phyloP scores from a whole-genome alignment of 2,329 filamentous ascomycete genomes.

The Curvularia hawaiiensis region DNA sequence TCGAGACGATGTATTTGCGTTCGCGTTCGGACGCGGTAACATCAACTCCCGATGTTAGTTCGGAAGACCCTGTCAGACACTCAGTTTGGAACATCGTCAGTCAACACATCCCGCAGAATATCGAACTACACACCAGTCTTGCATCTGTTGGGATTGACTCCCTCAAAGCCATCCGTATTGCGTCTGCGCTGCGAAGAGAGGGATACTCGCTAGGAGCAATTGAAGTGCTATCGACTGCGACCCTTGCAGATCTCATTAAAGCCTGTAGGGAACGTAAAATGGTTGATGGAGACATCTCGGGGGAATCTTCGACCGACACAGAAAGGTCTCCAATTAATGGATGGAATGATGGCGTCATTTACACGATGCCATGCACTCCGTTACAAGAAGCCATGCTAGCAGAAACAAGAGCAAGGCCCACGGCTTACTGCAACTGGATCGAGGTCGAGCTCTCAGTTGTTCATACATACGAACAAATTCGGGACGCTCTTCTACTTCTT shows the following conservation, averaged over 20 bases:
- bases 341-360: slow-evolving; percentile 23
- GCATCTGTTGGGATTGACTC: slow-evolving; percentile 69
- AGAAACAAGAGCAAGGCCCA: slow-evolving; percentile 66
- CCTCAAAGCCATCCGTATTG: slow-evolving; percentile 64
- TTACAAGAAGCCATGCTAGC: slow-evolving; percentile 81
- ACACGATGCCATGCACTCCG: slow-evolving; percentile 67
- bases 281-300: background rate
- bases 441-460: slow-evolving; percentile 62
- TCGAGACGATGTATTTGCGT: slow-evolving; percentile 63
- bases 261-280: slow-evolving; percentile 21
- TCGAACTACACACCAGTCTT: slow-evolving; percentile 53
- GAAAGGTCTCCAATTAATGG: slow-evolving; percentile 21
- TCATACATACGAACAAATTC: slow-evolving; percentile 48
- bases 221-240: slow-evolving; percentile 65
- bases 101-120: slow-evolving; percentile 48
- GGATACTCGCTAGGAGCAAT: slow-evolving; percentile 64
- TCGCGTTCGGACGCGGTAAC: slow-evolving; percentile 18
- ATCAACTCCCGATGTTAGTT: slow-evolving; percentile 11
- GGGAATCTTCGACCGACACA: background rate
- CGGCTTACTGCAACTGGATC: slow-evolving; percentile 79
- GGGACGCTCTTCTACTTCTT: slow-evolving; percentile 33
- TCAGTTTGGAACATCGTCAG: slow-evolving; percentile 52
- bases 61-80: slow-evolving; percentile 15
- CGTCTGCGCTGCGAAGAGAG: slow-evolving; percentile 64
- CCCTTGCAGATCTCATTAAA: slow-evolving; percentile 42